phyloP scores from a whole-genome alignment of 2,329 filamentous ascomycete species.

The Stemphylium lycopersici region DNA sequence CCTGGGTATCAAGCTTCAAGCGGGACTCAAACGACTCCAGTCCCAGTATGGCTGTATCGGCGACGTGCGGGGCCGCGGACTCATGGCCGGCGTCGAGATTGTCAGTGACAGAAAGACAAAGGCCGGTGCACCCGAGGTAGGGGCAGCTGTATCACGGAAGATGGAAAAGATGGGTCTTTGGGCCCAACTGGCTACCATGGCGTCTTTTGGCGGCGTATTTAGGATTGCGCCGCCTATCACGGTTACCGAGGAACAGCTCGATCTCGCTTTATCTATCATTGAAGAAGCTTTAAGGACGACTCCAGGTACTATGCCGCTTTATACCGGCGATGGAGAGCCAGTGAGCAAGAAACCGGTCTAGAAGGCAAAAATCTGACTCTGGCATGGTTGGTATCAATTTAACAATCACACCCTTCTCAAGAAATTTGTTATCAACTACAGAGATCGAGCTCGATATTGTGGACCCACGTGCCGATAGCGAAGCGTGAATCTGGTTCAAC shows the following conservation, averaged over 20 bases:
- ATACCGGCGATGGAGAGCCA: conserved; percentile 1
- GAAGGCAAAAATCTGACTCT: not conserved
- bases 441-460: too few species aligned
- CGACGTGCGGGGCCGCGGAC: conserved; percentile 64
- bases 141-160: conserved; percentile 54
- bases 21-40: conserved; percentile 55
- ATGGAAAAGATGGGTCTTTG: conserved; percentile 62
- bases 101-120: conserved; percentile 59
- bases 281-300: conserved; percentile 63
- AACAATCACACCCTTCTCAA: too few species aligned
- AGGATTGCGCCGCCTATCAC: conserved; percentile 67
- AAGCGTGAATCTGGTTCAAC: too few species aligned
- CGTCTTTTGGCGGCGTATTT: conserved; percentile 59
- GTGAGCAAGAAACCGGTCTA: not conserved
- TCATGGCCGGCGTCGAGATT: conserved; percentile 66
- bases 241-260: conserved; percentile 52
- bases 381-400: too few species aligned
- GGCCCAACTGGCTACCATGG: conserved; percentile 60
- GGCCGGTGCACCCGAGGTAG: conserved; percentile 55
- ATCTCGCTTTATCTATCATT: conserved; percentile 61
- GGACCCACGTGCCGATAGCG: too few species aligned
- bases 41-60: conserved; percentile 66
- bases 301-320: conserved; percentile 50
- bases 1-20: conserved; percentile 56
- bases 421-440: too few species aligned